These are phyloP conservation scores for Geoglossum cookeanum DNA, from an alignment of 2,329 filamentous ascomycete genomes.

Conservation along the genomic window DNA sequence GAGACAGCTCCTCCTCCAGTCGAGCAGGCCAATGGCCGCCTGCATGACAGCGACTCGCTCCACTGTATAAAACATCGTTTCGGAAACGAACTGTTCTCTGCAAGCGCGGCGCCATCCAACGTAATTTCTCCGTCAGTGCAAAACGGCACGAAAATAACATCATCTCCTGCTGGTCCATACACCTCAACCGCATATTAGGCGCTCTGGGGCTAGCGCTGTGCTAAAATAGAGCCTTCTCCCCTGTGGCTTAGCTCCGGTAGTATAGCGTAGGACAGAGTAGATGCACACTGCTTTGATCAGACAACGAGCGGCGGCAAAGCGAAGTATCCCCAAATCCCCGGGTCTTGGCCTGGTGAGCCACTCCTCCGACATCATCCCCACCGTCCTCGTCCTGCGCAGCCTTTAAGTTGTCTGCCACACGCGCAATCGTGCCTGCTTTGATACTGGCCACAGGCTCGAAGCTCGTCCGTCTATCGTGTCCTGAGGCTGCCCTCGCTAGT, in stretches of 20 bases:
- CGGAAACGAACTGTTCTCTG: neutral
- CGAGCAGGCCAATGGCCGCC: neutral
- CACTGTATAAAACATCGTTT: neutral
- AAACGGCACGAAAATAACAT: neutral
- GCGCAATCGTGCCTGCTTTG: neutral
- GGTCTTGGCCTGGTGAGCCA: neutral
- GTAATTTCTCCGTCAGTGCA: neutral
- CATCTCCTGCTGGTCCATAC: neutral
- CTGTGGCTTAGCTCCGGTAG: neutral
- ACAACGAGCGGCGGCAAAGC: neutral
- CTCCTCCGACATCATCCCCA: neutral
- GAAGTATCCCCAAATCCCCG: neutral
- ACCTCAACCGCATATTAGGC: neutral
- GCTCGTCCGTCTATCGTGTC: neutral
- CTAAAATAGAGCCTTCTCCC: neutral
- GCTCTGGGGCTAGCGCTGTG: neutral
- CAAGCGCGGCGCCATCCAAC: neutral
- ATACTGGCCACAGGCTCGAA: neutral
- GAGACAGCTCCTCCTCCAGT: neutral
- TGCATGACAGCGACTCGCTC: neutral
- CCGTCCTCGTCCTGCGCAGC: neutral
- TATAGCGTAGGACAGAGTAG: neutral
- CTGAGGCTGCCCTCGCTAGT: neutral
- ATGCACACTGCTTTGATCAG: neutral
- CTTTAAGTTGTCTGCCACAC: neutral